Evolutionary conservation across 2,329 filamentous ascomycete species (phyloP).

Genomic region (Didymella sp.): DNA sequence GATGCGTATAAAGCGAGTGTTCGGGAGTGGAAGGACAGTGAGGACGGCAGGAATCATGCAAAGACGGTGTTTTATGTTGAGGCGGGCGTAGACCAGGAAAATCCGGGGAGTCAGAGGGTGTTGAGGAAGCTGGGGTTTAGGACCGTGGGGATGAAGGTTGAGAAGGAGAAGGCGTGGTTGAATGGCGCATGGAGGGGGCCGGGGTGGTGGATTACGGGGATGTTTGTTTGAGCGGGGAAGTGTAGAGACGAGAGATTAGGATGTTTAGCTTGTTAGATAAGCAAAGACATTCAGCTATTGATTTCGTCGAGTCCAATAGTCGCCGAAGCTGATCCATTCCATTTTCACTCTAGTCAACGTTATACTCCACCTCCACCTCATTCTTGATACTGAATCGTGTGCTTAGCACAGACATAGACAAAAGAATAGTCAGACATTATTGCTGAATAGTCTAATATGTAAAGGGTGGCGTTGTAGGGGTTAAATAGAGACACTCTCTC

Average conservation of each 20-base stretch:
- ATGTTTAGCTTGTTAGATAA: not conserved
- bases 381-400: conserved; percentile 51
- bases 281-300: conserved; percentile 41
- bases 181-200: conserved; percentile 33
- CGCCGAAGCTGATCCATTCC: conserved; percentile 58
- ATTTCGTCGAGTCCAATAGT: conserved; percentile 55
- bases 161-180: conserved; percentile 31
- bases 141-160: conserved; percentile 32
- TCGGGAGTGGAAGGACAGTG: not conserved
- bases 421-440: no score
- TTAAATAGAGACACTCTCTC: conserved; percentile 61
- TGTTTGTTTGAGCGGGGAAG: not conserved
- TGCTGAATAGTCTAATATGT: no score
- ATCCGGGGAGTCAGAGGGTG: conserved; percentile 31
- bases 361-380: conserved; percentile 51
- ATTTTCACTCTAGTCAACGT: conserved; percentile 60
- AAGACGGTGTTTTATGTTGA: conserved; percentile 33
- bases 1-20: conserved; percentile 21
- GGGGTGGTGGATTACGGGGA: conserved; percentile 13
- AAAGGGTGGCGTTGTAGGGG: no score
- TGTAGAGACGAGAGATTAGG: no score
- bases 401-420: no score
- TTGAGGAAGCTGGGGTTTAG: conserved; percentile 37
- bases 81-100: conserved; percentile 31
- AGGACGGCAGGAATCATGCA: not conserved